phyloP scores from a whole-genome alignment of 164 flowering plant genomes.

The Piper longum region DNA sequence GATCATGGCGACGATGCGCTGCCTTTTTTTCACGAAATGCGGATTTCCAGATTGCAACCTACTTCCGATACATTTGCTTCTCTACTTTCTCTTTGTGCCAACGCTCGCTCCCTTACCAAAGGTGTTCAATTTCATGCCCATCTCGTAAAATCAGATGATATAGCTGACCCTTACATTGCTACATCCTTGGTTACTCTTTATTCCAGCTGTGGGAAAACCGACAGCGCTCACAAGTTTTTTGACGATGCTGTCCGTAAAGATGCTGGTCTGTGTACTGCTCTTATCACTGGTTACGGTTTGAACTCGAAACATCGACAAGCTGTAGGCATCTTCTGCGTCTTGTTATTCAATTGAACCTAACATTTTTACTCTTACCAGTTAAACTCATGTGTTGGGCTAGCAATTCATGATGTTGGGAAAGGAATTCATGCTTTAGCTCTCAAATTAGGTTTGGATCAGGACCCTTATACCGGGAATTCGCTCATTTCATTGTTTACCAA shows the following conservation, averaged over 20 bases:
- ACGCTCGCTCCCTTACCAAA: constrained; percentile 1
- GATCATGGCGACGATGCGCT: constrained; percentile 2
- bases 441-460: constrained; percentile 7
- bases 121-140: constrained; percentile 12
- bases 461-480: constrained; percentile 10
- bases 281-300: constrained; percentile 9
- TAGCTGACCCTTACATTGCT: constrained; percentile 5
- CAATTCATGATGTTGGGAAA: constrained; percentile 10
- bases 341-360: constrained; percentile 9
- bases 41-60: constrained; percentile 2
- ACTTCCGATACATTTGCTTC: constrained; percentile 10
- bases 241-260: constrained; percentile 1
- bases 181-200: constrained; percentile 10
- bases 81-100: constrained; percentile 9
- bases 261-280: constrained; percentile 11
- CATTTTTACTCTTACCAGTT: constrained; percentile 13
- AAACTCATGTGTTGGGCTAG: constrained; percentile 9
- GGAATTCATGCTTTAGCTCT: constrained; percentile 6
- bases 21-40: constrained; percentile 7
- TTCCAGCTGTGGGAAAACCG: constrained; percentile 7
- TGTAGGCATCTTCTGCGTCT: constrained; percentile 2
- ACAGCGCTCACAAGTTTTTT: constrained; percentile 3
- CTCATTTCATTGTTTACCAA: constrained; percentile 12
- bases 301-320: constrained; percentile 7
- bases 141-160: constrained; percentile 4